Evolutionary conservation across 192 early-diverging fungal species (phyloP), one percentile per base, ranked within the genome.

Genomic region (Rhizophagus sp.): DNA sequence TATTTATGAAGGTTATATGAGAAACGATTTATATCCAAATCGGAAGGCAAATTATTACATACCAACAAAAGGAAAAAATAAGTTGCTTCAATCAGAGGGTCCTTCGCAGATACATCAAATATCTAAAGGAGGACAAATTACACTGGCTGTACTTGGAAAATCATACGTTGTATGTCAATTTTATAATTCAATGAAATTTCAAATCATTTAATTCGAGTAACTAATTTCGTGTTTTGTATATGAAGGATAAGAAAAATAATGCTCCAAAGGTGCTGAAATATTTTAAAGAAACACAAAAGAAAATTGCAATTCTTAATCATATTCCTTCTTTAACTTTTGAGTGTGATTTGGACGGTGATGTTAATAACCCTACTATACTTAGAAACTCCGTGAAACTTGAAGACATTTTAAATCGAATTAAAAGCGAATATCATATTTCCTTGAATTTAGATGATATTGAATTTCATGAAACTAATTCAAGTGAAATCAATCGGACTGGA

Each of bases 261-360:
- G 34, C 33, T 44, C 68, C 17, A 70, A 44, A 41, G 3, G 68
- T 70, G 10, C 22, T 41, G n/a, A 39, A 44, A 70, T 70, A 70
- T 41, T 70, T 70, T 41, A 13, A 70, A 41, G 68, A 70, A n/a
- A 41, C 33, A 70, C 68, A 70, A 70, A 70, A 70, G 39, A 70
- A 34, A 39, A 17, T 70, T 44, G 30, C 68, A 17, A 47, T 44
- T 4, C 39, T 70, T 17, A 36, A 44, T 41, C 68, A 70, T 44
- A 44, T 41, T n/a, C 34, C 13, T 36, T 12, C 33, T 44, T 70
- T 70, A 41, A n/a, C 12, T 44, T 70, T 70, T 70, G 19, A 70
- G 2, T 30, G 68, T n/a, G 36, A 44, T 19, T 70, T 39, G 4
- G 68, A 33, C n/a, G 33, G 33, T 13, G 68, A 70, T n/a, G 5